Conservation (phyloP, 768 basidiomycete genomes). For the Boletus vinaceobasis region DNA sequence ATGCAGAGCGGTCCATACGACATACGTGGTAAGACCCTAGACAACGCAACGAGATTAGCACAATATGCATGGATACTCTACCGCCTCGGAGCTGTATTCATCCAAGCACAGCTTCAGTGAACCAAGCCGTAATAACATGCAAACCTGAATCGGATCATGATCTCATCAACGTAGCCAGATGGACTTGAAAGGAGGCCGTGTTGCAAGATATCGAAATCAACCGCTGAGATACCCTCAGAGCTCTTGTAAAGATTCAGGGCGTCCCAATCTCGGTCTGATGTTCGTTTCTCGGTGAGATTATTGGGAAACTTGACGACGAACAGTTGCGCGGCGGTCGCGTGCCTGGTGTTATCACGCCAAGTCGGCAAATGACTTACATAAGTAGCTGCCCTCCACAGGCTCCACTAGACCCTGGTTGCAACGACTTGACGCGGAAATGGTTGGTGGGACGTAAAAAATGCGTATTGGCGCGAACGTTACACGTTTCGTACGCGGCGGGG, state of each 20-base stretch:
- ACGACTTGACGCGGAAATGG: not conserved
- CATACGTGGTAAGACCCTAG: not conserved
- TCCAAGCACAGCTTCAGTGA: not conserved
- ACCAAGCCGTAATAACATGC: not conserved
- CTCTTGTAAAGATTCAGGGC: not conserved
- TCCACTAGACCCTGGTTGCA: no score
- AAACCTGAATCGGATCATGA: slow-evolving; percentile 10
- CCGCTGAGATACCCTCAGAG: not conserved
- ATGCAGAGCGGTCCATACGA: not conserved
- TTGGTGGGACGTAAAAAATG: not conserved
- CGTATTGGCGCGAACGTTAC: not conserved
- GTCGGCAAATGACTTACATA: not conserved
- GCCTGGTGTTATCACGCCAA: slow-evolving; percentile 1
- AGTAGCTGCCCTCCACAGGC: no score
- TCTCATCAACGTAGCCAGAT: slow-evolving; percentile 1
- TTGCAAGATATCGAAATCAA: not conserved
- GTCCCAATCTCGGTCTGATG: not conserved
- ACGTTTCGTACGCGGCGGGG: slow-evolving; percentile 7
- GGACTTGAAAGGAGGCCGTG: not conserved
- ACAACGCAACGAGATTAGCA: not conserved
- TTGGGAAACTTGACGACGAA: not conserved
- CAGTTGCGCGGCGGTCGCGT: not conserved
- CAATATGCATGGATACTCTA: not conserved
- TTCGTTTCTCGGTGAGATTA: not conserved
- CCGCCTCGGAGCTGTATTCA: not conserved